Evolutionary conservation across 805 yeast species (phyloP), one percentile per base, ranked within the genome.

Genomic region (Wickerhamiella siamensis): DNA sequence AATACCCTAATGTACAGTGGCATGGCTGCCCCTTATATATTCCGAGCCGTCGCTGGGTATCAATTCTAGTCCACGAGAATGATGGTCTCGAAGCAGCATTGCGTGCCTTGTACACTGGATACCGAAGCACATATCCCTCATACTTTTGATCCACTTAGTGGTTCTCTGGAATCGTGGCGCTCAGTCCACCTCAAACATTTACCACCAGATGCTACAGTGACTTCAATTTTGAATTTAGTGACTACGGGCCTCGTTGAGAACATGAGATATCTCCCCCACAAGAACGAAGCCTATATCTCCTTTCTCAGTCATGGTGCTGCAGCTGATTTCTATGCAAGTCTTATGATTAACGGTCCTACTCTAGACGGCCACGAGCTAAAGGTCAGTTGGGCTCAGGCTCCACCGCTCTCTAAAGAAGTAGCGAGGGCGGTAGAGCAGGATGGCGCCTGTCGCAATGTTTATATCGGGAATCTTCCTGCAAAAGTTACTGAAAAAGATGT

Each of bases 371-470:
- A 79, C 50, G 94, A 83, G 53, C 74, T 87, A 43, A 74, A 84
- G 55, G 72, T 88, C 45, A 95, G 95, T 10, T 91, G 97, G 97
- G 95, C 95, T 17, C 80, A 80, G 50, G 75, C 84, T 32, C 67
- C 79, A 2, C 75, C 81, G 1, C 74, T 86, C 29, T 76, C 75
- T 45, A 81, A 93, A 2, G 69, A 79, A 5, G 87, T 88, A 5
- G 65, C 75, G 41, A 73, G 77, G 27, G 78, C 86, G 15, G 84
- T 91, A 42, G 75, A 77, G 43, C 74, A 82, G 47, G 88, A 83
- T 50, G 83, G 83, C 38, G 97, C 97, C 4, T 83, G 96, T 9
- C 75, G 98, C 65, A 87, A 88, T 57, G 95, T 88, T 29, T 87
- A 83, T 57, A 67, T 88, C 47, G 95, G 96, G 16, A 77, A 77